phyloP scores from a whole-genome alignment of 495 filamentous ascomycete genomes.

The Elaphomyces granulatus region DNA sequence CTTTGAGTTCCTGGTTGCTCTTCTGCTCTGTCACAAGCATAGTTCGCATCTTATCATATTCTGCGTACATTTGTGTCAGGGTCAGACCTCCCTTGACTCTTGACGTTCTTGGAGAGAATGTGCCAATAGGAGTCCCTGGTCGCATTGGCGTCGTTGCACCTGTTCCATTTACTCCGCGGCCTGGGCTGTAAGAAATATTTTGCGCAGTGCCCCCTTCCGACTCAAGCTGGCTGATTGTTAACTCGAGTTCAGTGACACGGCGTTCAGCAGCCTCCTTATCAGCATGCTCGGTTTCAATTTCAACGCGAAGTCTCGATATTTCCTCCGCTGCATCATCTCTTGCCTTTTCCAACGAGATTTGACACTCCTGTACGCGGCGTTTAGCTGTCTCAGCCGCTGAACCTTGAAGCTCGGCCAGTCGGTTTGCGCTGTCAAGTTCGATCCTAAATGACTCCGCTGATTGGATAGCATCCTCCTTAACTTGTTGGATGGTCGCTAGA shows the following conservation, averaged over 20 bases:
- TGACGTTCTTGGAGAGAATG: constrained; percentile 43
- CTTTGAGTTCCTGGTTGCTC: constrained; percentile 51
- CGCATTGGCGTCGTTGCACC: constrained; percentile 34
- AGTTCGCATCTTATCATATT: constrained; percentile 46
- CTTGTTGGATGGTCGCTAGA: constrained; percentile 60
- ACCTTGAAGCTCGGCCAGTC: constrained; percentile 73
- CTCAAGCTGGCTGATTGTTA: constrained; percentile 53
- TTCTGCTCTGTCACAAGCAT: constrained; percentile 51
- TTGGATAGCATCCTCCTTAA: constrained; percentile 67
- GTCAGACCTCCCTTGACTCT: constrained; percentile 43
- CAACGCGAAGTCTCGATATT: constrained; percentile 60
- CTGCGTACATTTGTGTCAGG: constrained; percentile 53
- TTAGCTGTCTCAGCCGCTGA: constrained; percentile 70
- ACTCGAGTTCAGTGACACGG: constrained; percentile 60
- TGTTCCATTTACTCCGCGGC: constrained; percentile 36
- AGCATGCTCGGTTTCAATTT: constrained; percentile 64
- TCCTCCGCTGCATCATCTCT: constrained; percentile 72
- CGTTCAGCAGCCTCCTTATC: constrained; percentile 57
- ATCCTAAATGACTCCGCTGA: constrained; percentile 68
- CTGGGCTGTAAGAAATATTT: constrained; percentile 34
- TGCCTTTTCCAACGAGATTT: constrained; percentile 57
- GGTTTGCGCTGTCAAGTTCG: constrained; percentile 62
- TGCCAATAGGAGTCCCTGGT: constrained; percentile 33
- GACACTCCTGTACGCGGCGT: constrained; percentile 67
- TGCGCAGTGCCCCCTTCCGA: constrained; percentile 23